Conservation (phyloP, 2,329 filamentous ascomycete genomes). For the Pyrenophora teres region DNA sequence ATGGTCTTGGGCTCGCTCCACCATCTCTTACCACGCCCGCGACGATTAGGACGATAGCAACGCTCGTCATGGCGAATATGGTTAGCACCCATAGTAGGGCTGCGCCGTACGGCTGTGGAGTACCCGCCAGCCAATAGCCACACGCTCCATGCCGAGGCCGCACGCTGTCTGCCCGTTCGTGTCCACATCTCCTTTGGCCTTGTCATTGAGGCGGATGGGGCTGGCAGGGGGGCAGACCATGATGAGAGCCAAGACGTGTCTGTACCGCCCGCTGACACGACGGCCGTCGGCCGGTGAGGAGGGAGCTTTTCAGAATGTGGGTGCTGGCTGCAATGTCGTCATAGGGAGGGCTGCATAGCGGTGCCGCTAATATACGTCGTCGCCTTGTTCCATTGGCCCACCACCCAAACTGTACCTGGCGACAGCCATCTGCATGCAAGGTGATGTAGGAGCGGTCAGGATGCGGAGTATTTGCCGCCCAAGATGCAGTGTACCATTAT, state of each 20-base stretch:
- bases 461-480: slow-evolving; percentile 14
- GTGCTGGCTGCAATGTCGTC: slow-evolving; percentile 21
- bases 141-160: too few relatives aligned
- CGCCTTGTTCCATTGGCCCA: slow-evolving; percentile 19
- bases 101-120: too few relatives aligned
- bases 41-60: neutral
- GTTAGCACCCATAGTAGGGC: too few relatives aligned
- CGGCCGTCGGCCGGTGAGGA: slow-evolving; percentile 13
- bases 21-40: neutral
- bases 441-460: slow-evolving; percentile 27
- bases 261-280: slow-evolving; percentile 26
- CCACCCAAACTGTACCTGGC: slow-evolving; percentile 21
- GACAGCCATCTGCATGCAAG: slow-evolving; percentile 20
- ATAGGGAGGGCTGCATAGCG: slow-evolving; percentile 5
- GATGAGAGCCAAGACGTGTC: slow-evolving; percentile 35
- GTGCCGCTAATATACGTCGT: slow-evolving; percentile 7
- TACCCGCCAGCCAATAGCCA: too few relatives aligned
- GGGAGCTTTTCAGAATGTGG: slow-evolving; percentile 10
- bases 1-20: neutral
- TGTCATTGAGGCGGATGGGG: slow-evolving; percentile 18
- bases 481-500: slow-evolving; percentile 1
- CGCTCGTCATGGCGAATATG: neutral
- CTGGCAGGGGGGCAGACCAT: slow-evolving; percentile 20
- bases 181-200: slow-evolving; percentile 16
- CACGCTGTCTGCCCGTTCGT: slow-evolving; percentile 4